Evolutionary conservation across 2,329 filamentous ascomycete genomes (phyloP).

Genomic region (Fusarium chaquense): DNA sequence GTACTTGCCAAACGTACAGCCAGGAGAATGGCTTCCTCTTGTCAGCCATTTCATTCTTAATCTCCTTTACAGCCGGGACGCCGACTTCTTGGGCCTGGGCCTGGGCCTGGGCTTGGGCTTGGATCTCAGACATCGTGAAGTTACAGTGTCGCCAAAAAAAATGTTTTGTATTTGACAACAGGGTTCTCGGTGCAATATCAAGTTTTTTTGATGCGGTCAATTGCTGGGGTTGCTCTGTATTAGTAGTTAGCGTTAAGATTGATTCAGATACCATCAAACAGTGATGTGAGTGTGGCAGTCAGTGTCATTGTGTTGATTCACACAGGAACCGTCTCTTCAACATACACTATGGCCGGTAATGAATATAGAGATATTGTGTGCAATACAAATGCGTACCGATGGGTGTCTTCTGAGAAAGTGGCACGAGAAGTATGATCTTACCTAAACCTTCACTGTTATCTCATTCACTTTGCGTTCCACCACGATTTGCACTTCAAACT

Average conservation of each 20-base stretch:
- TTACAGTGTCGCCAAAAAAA: not conserved
- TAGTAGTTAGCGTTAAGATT: conserved; percentile 24
- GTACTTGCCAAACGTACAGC: conserved; percentile 49
- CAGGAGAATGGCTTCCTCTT: conserved; percentile 53
- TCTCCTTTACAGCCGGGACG: conserved; percentile 13
- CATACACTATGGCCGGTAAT: not conserved
- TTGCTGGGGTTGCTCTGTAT: conserved; percentile 8
- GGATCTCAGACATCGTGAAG: conserved; percentile 35
- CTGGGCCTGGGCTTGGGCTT: conserved; percentile 22
- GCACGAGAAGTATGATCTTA: conserved; percentile 21
- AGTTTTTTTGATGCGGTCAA: not conserved
- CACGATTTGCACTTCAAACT: not conserved
- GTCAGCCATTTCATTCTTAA: conserved; percentile 22
- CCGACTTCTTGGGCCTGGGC: conserved; percentile 27
- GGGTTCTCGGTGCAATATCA: not conserved
- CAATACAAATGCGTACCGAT: not conserved
- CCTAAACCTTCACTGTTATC: conserved; percentile 25
- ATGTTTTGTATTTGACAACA: not conserved
- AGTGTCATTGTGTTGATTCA: not conserved
- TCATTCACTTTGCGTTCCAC: conserved; percentile 22
- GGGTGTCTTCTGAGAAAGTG: not conserved
- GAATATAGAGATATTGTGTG: too few relatives aligned
- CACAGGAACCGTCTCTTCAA: not conserved
- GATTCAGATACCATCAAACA: conserved; percentile 19
- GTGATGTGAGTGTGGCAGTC: conserved; percentile 2